Percentiles rank a stretch among this genome's conserved stretches.
These are phyloP conservation scores for Pythium phragmiticola DNA, from an alignment of 352 stramenopile species.

Conservation along the genomic window DNA sequence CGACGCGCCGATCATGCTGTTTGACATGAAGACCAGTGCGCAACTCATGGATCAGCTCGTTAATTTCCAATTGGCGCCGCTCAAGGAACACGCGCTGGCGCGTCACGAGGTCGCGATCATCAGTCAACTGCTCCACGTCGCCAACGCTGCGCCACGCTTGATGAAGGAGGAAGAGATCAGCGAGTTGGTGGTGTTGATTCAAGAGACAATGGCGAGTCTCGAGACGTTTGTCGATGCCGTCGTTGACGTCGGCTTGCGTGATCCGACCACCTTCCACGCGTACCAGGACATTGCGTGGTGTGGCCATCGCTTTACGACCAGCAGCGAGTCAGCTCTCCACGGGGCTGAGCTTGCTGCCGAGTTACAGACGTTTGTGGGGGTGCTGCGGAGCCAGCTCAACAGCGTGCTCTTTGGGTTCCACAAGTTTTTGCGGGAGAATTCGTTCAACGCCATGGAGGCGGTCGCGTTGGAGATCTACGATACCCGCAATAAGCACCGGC, in stretches of 20 bases:
- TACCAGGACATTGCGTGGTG: constrained; percentile 89
- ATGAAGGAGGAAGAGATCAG: neutral
- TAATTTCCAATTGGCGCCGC: constrained; percentile 72
- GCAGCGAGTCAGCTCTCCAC: constrained; percentile 6
- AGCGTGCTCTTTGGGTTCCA: constrained; percentile 73
- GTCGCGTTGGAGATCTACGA: constrained; percentile 76
- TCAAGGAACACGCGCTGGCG: constrained; percentile 67
- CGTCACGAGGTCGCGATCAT: constrained; percentile 69
- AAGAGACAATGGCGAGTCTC: constrained; percentile 37
- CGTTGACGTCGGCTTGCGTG: constrained; percentile 52
- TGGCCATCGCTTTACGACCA: constrained; percentile 37
- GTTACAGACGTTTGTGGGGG: constrained; percentile 42
- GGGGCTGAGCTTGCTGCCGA: constrained; percentile 27
- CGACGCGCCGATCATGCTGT: constrained; percentile 77
- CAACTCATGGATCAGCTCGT: constrained; percentile 66
- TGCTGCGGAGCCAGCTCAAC: constrained; percentile 70
- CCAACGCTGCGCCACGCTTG: constrained; percentile 49
- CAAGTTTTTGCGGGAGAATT: constrained; percentile 73
- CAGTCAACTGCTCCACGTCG: constrained; percentile 46
- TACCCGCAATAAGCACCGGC: constrained; percentile 53
- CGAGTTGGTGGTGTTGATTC: constrained; percentile 28
- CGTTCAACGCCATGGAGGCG: constrained; percentile 73
- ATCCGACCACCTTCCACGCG: constrained; percentile 61
- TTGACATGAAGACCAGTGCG: constrained; percentile 77
- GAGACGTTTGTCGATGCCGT: constrained; percentile 58